phyloP scores from a whole-genome alignment of 176 grass and related monocot genomes.

The Elaeis guineensis region DNA sequence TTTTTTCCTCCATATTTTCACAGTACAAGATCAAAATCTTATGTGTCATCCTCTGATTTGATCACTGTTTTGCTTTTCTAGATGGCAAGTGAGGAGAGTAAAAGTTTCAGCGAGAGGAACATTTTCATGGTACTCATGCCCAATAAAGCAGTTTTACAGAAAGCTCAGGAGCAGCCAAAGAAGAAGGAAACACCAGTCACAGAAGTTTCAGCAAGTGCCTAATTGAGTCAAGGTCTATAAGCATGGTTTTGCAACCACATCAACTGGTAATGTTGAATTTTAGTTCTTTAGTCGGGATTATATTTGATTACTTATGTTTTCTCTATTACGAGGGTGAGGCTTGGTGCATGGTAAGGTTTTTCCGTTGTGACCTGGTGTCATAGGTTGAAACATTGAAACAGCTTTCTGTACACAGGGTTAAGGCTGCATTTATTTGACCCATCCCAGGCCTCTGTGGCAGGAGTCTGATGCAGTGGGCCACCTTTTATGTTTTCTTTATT shows the following conservation, averaged over 20 bases:
- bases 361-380: too few relatives aligned
- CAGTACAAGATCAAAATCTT: conserved; percentile 7
- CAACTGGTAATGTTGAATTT: neutral
- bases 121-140: conserved; percentile 78
- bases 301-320: too few relatives aligned
- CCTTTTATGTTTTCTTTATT: too few relatives aligned
- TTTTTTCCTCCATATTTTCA: conserved; percentile 2
- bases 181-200: conserved; percentile 34
- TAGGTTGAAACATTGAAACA: too few relatives aligned
- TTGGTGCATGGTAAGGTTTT: too few relatives aligned
- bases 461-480: too few relatives aligned
- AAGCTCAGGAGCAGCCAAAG: conserved; percentile 53
- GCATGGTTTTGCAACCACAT: neutral
- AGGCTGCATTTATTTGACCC: too few relatives aligned
- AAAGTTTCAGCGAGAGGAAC: conserved; percentile 67
- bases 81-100: conserved; percentile 73
- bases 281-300: too few relatives aligned
- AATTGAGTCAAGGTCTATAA: neutral
- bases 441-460: too few relatives aligned
- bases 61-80: conserved; percentile 26
- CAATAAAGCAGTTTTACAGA: conserved; percentile 83
- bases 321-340: too few relatives aligned
- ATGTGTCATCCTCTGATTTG: conserved; percentile 4
- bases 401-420: too few relatives aligned
- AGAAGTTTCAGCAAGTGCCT: conserved; percentile 13